Evolutionary conservation across 2,329 filamentous ascomycete species (phyloP), one percentile per base, ranked within the genome.

Genomic region (Xylaria digitata): DNA sequence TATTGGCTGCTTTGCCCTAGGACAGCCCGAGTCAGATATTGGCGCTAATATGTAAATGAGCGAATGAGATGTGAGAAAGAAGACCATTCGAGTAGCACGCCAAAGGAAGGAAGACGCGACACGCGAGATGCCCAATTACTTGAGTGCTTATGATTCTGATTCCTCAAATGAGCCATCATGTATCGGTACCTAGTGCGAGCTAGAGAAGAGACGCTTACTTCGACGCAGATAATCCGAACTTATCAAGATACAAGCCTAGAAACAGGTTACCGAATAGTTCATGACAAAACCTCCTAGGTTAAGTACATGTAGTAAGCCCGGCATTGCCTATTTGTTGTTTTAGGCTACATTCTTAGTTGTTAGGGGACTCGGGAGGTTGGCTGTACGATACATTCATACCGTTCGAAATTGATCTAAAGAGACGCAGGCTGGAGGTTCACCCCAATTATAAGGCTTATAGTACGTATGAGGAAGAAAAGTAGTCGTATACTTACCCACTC

Each of bases 81-180:
- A 34, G 34, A 55, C n/a, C 17, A 57, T 46, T 50, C 45, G 23
- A 49, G 45, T 53, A 59, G 43, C 58, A 62, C 40, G 32, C 32
- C 40, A 50, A 50, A 34, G 13, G 3, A 15, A 30, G 61, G 56
- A 43, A 61, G 60, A 69, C 67, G 67, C 67, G 67, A 69, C 60
- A 64, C 67, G 63, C 64, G 67, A 66, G 40, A n/a, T 60, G 63
- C 26, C 45, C 43, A 32, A 48, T 40, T 42, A 42, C 32, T 21
- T n/a, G n/a, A n/a, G n/a, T n/a, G n/a, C n/a, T n/a, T n/a, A n/a
- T n/a, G n/a, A n/a, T n/a, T n/a, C n/a, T n/a, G n/a, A n/a, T n/a
- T n/a, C n/a, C n/a, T n/a, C n/a, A n/a, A n/a, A n/a, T n/a, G n/a
- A 52, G 23, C n/a, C 8, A 49, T 48, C 9, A 23, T 57, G 30